Base-by-base conservation (phyloP, 2,329 filamentous ascomycete species). In the Paecilomyces niveus region DNA sequence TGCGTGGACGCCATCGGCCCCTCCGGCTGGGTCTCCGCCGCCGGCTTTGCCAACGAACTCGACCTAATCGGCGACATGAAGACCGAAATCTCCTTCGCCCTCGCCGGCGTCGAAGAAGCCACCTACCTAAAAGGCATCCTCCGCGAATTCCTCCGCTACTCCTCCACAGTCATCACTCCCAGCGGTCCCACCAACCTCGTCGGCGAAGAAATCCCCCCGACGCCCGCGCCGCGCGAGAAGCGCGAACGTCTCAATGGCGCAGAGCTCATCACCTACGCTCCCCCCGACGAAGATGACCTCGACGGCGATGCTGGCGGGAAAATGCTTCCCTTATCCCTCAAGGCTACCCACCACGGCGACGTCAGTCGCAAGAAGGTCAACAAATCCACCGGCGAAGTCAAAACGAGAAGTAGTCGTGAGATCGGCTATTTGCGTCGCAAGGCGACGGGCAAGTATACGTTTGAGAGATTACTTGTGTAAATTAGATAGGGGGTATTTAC, bases 401-500 rank as follows among this genome's bases (percentile, higher is more conserved):
- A 86, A 62, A 78, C 83, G 71, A 84, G 90, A 65, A 91, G 81
- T 65, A 80, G 78, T 65, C 81, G 91, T 72, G 89, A 96, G 76
- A 86, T 87, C 59, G 90, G 89, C 18, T 85, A 89, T 73, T 76
- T 95, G 72, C 85, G 89, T 69, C 90, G 89, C 70, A 89, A 89
- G 76, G 87, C 87, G 70, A 88, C 92, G 61, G 89, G 89, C 58
- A 85, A 87, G 64, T 96, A 97, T 76, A 90, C 89, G 53, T 82
- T 93, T 64, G 91, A 96, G 77, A 85, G 85, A 74, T 86, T 96
- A 65, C 74, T 82, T 56, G 78, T 91, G 67, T 90, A 81, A 77
- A 61, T 68, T 45, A 45, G 5, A 45, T 29, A 7, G 5, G 26
- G 26, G 26, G 26, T 22, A 22, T 22, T 22, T 22, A 22, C 3